Conservation (phyloP, 495 filamentous ascomycete species). For the Lophiotrema nucula region DNA sequence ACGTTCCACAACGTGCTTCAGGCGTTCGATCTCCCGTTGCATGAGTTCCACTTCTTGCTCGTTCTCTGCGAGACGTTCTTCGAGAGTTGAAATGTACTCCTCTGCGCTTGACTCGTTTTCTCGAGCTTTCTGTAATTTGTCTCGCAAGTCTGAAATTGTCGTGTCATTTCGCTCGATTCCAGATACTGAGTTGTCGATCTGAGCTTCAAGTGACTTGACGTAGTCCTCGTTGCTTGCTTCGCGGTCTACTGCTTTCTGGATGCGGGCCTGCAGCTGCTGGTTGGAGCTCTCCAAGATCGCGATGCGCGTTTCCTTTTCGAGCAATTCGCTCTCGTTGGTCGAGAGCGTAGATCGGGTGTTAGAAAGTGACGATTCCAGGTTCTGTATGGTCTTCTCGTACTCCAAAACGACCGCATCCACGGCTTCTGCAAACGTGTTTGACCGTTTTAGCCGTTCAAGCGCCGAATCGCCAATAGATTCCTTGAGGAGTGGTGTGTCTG, state of each 20-base stretch:
- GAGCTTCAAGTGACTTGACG: conserved; percentile 83
- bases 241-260: conserved; percentile 87
- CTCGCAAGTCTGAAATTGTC: conserved; percentile 81
- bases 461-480: conserved; percentile 71
- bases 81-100: conserved; percentile 95
- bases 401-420: conserved; percentile 95
- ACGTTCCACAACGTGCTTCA: conserved; percentile 93
- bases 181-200: conserved; percentile 82
- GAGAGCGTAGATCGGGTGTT: conserved; percentile 83
- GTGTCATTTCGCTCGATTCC: conserved; percentile 90
- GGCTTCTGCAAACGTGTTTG: conserved; percentile 89
- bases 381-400: conserved; percentile 98
- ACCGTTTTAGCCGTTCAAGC: conserved; percentile 85
- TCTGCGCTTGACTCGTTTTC: conserved; percentile 87
- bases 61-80: conserved; percentile 91
- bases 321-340: conserved; percentile 74
- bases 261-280: conserved; percentile 77
- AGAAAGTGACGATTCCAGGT: conserved; percentile 85
- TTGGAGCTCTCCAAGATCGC: conserved; percentile 91
- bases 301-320: conserved; percentile 91
- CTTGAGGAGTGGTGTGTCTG: conserved; percentile 53
- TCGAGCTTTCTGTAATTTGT: conserved; percentile 84
- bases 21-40: conserved; percentile 90
- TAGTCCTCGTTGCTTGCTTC: conserved; percentile 88
- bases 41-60: conserved; percentile 95